Evolutionary conservation across 768 basidiomycete genomes (phyloP), one percentile per base, ranked within the genome.

Genomic region (Trametes meyenii): DNA sequence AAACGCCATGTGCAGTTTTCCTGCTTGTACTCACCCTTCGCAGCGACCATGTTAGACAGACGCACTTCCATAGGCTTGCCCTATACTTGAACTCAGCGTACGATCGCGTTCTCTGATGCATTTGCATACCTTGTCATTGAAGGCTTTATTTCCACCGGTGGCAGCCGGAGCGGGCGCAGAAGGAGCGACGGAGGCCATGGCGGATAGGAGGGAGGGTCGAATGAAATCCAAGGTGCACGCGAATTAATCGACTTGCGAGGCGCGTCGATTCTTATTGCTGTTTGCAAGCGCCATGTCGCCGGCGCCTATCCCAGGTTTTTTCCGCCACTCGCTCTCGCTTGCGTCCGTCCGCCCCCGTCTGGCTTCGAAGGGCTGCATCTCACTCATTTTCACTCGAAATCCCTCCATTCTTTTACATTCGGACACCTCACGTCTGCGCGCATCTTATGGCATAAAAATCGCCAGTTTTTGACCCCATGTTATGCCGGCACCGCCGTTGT

Each of bases 11-110:
- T 16, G 13, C 16, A 19, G 2, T 7, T 11, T 19, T 2, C 5
- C 12, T 58, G 3, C 40, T 51, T 7, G 4, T 38, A 74, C 76
- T n/a, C 56, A 88, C 93, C 93, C 82, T 98, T 98, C 24, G 96
- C 96, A 44, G 96, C 96, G 63, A 96, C 89, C 92, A 99, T 88
- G 75, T 98, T 99, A 52, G 94, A 96, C 76, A 96, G 78, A 66
- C 96, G 89, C 66, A 98, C 88, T 76, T 99, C 96, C 89, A 96
- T 98, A 17, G 96, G 95, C 77, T 99, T 98, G 64, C 94, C 92
- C 93, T 97, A 66, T 24, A 67, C 51, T 64, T 49, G 74, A 5
- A 77, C 53, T 26, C 58, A 44, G 43, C 48, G 48, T 40, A 38
- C 51, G n/a, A 50, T 49, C 26, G 24, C 57, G 59, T 38, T 39